Conservation (phyloP, 495 filamentous ascomycete species). For the Chaetomium tenue region DNA sequence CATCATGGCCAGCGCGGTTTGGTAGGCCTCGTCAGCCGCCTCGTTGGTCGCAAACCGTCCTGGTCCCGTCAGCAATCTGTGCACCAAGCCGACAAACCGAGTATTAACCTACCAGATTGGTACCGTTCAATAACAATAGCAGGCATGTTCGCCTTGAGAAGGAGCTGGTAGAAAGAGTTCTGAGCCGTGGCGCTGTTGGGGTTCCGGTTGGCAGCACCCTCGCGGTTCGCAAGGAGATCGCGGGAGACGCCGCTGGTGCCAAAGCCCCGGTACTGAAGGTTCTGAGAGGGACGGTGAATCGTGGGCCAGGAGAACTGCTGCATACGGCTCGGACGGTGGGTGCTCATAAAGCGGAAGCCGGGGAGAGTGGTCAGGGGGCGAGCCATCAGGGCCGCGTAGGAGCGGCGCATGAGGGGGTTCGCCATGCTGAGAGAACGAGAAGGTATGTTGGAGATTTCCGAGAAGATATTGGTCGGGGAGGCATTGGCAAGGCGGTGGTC, state of each 20-base stretch:
- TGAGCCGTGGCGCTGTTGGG: constrained; percentile 81
- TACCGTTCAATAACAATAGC: constrained; percentile 88
- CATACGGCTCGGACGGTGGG: constrained; percentile 28
- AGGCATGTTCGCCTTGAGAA: constrained; percentile 89
- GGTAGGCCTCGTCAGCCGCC: constrained; percentile 69
- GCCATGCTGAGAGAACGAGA: constrained; percentile 35
- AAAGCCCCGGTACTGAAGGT: constrained; percentile 38
- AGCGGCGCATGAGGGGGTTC: constrained; percentile 39
- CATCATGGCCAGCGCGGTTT: constrained; percentile 67
- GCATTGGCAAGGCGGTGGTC: constrained; percentile 23
- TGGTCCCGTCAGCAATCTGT: constrained; percentile 11
- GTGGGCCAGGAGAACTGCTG: constrained; percentile 22
- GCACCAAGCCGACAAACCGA: neutral
- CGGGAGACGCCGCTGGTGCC: constrained; percentile 45
- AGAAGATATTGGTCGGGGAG: constrained; percentile 30
- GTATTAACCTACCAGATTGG: constrained; percentile 56
- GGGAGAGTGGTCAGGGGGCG: constrained; percentile 26
- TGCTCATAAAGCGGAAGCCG: constrained; percentile 34
- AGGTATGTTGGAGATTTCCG: constrained; percentile 34
- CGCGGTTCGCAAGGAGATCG: constrained; percentile 54
- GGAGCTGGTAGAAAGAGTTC: constrained; percentile 86
- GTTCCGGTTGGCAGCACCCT: constrained; percentile 89
- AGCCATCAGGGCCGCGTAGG: constrained; percentile 28
- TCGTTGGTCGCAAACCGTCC: constrained; percentile 73
- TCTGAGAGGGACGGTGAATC: constrained; percentile 16